These are phyloP conservation scores for Cystobasidium onofrii DNA, from an alignment of 768 basidiomycete species.

Conservation along the genomic window DNA sequence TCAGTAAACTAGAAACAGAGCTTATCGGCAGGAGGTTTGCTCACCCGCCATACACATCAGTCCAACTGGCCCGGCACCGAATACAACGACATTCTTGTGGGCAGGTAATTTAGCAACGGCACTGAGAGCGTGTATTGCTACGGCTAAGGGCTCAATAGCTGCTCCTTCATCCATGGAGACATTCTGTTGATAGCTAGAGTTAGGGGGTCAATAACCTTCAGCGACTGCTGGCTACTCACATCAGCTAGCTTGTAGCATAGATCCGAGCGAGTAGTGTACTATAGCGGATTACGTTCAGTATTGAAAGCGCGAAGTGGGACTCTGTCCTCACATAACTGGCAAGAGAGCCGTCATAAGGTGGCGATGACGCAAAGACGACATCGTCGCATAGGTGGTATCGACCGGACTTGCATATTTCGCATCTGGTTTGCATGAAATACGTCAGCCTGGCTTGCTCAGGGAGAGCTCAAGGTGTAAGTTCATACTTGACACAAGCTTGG, in stretches of 20 bases:
- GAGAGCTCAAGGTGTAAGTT: too few species aligned
- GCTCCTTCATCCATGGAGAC: slow-evolving; percentile 88
- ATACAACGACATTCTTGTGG: slow-evolving; percentile 69
- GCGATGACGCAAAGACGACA: slow-evolving; percentile 68
- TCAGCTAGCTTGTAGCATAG: slow-evolving; percentile 47
- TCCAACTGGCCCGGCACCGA: slow-evolving; percentile 55
- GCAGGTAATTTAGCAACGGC: slow-evolving; percentile 65
- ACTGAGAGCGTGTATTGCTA: slow-evolving; percentile 72
- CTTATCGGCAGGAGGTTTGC: not conserved
- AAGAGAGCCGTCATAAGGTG: slow-evolving; percentile 84
- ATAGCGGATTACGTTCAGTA: not conserved
- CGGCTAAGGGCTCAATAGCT: slow-evolving; percentile 91
- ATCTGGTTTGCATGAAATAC: slow-evolving; percentile 44
- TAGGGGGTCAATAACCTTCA: too few species aligned
- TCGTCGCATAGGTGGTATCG: slow-evolving; percentile 78
- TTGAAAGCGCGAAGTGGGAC: not conserved
- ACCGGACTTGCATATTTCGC: slow-evolving; percentile 69
- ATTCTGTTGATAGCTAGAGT: slow-evolving; percentile 14
- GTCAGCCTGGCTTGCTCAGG: too few species aligned
- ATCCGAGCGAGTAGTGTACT: slow-evolving; percentile 72
- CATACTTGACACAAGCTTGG: slow-evolving; percentile 59
- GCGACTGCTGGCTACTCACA: not conserved
- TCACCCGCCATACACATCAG: slow-evolving; percentile 33
- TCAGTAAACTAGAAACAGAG: not conserved
- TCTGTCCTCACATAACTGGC: slow-evolving; percentile 2